Base-by-base conservation (phyloP, 345 rosid genomes). In the Rhizophora apiculata region DNA sequence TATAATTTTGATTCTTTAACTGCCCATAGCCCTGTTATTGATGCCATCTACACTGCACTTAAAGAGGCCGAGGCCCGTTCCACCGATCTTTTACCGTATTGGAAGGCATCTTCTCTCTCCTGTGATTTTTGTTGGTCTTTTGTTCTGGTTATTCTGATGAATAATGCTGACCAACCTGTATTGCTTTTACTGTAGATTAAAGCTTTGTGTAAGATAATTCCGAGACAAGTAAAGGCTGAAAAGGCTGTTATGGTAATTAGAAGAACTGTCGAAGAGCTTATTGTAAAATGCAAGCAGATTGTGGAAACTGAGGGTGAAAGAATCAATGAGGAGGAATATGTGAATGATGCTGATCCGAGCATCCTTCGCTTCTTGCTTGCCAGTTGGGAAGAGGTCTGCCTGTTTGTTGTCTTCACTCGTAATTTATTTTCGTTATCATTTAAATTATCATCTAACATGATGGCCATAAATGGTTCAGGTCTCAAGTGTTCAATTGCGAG, bases 11-110 rank as follows among this genome's bases (percentile, higher is more conserved):
- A 94, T 81, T 87, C 96, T 0, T 78, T 94, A 22, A 80, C 85
- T 56, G 39, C 93, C 3, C 89, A 94, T 75, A 93, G 95, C 67
- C 98, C 96, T 3, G 93, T 94, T 6, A 94, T 94, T 20, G 97
- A 87, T 73, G 93, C 97, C 27, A 95, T 94, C 69, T 94, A 94
- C 72, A 88, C 95, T 77, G 89, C 98, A 61, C 77, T 91, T 43
- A 91, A 91, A 84, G 97, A 94, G 77, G 98, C 98, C 11, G 98
- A 91, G 83, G 85, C 85, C 76, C 92, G 98, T 22, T 85, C 97
- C 60, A 94, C 96, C 18, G 98, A 94, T 83, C 70, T 94, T 68
- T 66, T 94, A 68, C 98, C 98, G 0, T 91, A 94, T 70, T 94
- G 98, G 98, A 91, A 94, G 96, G 98, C 73, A 74, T 72, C 88